Evolutionary conservation across 768 basidiomycete species (phyloP), one percentile per base, ranked within the genome.

Genomic region (Leccinellum luteum): DNA sequence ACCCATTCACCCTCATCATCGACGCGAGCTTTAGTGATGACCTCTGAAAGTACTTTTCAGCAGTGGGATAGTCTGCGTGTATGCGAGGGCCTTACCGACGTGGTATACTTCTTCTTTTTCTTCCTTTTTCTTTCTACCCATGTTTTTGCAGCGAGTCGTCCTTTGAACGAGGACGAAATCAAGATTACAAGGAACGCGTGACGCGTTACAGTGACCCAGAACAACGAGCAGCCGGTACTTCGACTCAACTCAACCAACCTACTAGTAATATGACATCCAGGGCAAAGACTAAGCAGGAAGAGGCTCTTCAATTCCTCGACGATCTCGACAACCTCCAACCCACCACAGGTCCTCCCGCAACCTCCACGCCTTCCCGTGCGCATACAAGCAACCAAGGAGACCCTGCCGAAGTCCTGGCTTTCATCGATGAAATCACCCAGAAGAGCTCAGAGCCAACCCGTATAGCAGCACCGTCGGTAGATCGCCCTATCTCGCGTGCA

Each of bases 361-460:
- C 70, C 1, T 59, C 34, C 51, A 56, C 56, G 15, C 48, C 66
- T 56, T 63, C 67, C 6, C 48, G 60, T 6, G 58, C 56, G 43
- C 66, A 69, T 48, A 57, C 71, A 45, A 64, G 66, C 54, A 78
- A 76, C 38, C 82, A 83, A 60, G 86, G 85, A 31, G 89, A 94
- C 63, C 83, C 83, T 56, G 85, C 87, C 3, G 90, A 92, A 60
- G 94, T 91, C 25, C 84, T 95, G 27, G 94, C 93, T 15, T 96
- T 95, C 78, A 84, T 97, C 43, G 92, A 97, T 71, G 92, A 97
- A 74, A 92, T 96, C 62, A 94, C 91, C 0, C 91, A 92, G 82
- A 95, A 93, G 75, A 89, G 87, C 72, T 80, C 87, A 6, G 90
- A 90, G 62, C 87, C 90, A 13, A 84, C 86, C 19, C 85, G 87